Percentiles rank a stretch among this genome's conserved stretches.
Conservation (phyloP, 2,329 filamentous ascomycete genomes). For the Ophiostoma perfectum region DNA sequence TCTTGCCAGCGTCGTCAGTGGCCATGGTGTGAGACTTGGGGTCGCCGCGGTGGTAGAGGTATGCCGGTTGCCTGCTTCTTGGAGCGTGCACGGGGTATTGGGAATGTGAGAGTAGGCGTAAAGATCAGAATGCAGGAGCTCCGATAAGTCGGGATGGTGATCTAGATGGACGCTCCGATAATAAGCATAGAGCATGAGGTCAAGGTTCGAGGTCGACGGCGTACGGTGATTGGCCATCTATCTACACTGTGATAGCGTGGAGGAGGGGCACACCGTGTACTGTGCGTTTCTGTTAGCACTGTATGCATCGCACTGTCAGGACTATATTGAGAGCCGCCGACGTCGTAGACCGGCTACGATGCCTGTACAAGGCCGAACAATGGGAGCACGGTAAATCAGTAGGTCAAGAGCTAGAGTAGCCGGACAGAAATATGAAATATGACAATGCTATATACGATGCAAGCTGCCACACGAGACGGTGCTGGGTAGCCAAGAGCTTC, state of each 20-base stretch:
- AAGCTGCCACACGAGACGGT: not conserved
- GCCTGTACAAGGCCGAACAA: no score
- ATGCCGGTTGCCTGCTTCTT: not conserved
- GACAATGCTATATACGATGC: not conserved
- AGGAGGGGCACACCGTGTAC: not conserved
- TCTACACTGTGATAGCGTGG: constrained; percentile 4
- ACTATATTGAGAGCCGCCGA: no score
- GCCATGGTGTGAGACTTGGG: constrained; percentile 7
- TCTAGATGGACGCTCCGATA: not conserved
- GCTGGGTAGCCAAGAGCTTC: not conserved
- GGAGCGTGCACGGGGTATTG: not conserved
- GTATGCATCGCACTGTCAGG: not conserved
- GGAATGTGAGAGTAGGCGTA: not conserved
- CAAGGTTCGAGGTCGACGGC: not conserved
- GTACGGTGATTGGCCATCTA: not conserved
- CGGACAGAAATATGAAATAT: not conserved
- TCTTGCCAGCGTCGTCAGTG: constrained; percentile 9
- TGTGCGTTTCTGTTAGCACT: not conserved
- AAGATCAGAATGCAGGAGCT: not conserved
- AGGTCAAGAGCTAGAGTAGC: no score
- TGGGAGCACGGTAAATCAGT: no score
- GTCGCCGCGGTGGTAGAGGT: no score
- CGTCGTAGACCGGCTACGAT: no score
- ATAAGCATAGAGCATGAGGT: not conserved
- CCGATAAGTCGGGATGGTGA: not conserved